Conservation (phyloP, 1,284 basidiomycete genomes). For the Puccinia coronata region DNA sequence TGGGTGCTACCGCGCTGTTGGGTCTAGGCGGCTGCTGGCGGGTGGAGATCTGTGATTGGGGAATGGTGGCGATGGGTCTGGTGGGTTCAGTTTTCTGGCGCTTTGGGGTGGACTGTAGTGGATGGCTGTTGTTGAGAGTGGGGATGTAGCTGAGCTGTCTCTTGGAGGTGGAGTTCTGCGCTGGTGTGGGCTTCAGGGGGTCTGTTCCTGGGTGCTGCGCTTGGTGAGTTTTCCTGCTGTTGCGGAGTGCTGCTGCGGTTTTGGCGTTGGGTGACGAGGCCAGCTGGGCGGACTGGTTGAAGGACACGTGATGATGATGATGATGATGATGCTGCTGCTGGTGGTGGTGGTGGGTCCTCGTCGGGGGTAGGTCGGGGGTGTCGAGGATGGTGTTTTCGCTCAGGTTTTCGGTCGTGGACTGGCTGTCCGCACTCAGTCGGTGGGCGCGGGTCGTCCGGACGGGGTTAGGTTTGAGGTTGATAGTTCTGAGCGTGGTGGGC, state of each 20-base stretch:
- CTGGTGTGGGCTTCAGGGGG: not conserved
- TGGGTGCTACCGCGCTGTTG: not conserved
- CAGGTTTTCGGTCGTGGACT: conserved; percentile 7
- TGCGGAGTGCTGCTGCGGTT: not conserved
- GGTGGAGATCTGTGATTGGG: not conserved
- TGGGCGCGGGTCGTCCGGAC: not conserved
- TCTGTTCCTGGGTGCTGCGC: not conserved
- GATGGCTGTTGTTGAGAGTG: not conserved
- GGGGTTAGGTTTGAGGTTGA: not conserved
- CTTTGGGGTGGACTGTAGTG: conserved; percentile 20
- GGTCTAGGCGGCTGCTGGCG: not conserved
- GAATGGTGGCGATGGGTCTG: not conserved
- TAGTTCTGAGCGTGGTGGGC: too few relatives aligned
- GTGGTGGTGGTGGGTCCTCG: not conserved
- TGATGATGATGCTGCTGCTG: not conserved
- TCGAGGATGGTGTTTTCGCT: conserved; percentile 11
- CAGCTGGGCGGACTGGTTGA: too few relatives aligned
- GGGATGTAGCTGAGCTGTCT: not conserved
- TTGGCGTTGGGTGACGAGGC: not conserved
- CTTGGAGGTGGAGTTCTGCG: not conserved
- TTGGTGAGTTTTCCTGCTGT: not conserved
- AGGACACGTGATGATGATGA: not conserved
- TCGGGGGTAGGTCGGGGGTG: conserved; percentile 4
- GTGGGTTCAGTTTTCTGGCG: conserved; percentile 3
- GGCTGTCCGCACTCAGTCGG: not conserved